A percentile compares a stretch with the other conserved stretches of the same genome.
These are phyloP conservation scores for Capronia epimyces DNA, from an alignment of 2,329 filamentous ascomycete genomes.

Conservation along the genomic window DNA sequence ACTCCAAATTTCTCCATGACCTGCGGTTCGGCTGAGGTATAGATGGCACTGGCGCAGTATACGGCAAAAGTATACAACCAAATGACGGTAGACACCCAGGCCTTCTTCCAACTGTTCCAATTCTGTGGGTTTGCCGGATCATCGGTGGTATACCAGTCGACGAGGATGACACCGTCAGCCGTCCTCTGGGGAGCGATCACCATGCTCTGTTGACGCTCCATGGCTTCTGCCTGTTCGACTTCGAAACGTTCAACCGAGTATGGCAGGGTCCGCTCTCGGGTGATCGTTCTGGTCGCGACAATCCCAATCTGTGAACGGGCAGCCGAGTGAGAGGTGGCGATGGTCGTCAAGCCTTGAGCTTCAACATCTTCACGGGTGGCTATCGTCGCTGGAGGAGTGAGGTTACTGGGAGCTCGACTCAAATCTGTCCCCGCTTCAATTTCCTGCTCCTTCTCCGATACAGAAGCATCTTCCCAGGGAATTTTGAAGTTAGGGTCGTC, in stretches of 20 bases:
- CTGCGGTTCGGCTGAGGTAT: conserved; percentile 30
- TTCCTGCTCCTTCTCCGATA: conserved; percentile 20
- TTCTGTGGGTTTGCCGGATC: conserved; percentile 50
- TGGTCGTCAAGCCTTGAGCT: conserved; percentile 9
- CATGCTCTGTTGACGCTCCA: conserved; percentile 31
- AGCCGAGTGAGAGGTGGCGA: conserved; percentile 16
- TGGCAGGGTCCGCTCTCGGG: conserved; percentile 27
- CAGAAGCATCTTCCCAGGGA: conserved; percentile 28
- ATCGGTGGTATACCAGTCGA: conserved; percentile 45
- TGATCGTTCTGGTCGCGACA: conserved; percentile 25
- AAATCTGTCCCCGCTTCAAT: conserved; percentile 9
- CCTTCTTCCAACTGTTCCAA: conserved; percentile 33
- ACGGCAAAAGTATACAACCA: conserved; percentile 27
- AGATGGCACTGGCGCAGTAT: conserved; percentile 36
- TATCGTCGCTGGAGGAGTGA: conserved; percentile 1
- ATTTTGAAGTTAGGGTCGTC: conserved; percentile 34
- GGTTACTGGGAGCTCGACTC: neutral
- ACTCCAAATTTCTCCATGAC: conserved; percentile 32
- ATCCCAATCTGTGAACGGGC: conserved; percentile 6
- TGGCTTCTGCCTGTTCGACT: conserved; percentile 30
- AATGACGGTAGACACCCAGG: conserved; percentile 27
- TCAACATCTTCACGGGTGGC: conserved; percentile 10
- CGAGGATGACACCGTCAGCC: conserved; percentile 35
- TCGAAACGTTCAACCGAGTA: conserved; percentile 32
- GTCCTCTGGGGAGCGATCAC: conserved; percentile 34